phyloP scores from a whole-genome alignment of 2,329 filamentous ascomycete species.

The Aspergillus neotritici region DNA sequence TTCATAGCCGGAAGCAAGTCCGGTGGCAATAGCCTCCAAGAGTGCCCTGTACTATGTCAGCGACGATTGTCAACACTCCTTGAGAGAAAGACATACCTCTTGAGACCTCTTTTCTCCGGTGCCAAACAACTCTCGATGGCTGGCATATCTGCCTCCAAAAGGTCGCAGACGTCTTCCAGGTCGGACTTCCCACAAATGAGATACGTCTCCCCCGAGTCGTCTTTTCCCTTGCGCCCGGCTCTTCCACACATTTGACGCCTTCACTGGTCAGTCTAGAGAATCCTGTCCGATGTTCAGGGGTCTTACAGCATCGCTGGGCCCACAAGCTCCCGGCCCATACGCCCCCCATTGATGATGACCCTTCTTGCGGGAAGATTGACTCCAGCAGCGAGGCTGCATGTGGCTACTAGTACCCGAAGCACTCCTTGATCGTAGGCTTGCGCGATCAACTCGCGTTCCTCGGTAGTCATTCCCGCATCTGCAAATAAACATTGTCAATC shows the following conservation, averaged over 20 bases:
- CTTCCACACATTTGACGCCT: slow-evolving; percentile 72
- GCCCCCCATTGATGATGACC: slow-evolving; percentile 68
- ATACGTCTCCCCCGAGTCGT: slow-evolving; percentile 71
- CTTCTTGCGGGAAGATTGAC: slow-evolving; percentile 68
- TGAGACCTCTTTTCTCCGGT: slow-evolving; percentile 62
- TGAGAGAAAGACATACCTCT: slow-evolving; percentile 45
- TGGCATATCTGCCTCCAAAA: slow-evolving; percentile 68
- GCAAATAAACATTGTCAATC: slow-evolving; percentile 20
- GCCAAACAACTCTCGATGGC: slow-evolving; percentile 63
- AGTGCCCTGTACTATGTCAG: slow-evolving; percentile 48
- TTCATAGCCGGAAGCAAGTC: slow-evolving; percentile 59
- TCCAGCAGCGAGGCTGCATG: slow-evolving; percentile 75
- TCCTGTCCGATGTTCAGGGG: neutral
- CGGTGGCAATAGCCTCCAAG: slow-evolving; percentile 64
- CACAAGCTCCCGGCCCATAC: slow-evolving; percentile 71
- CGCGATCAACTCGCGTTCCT: slow-evolving; percentile 68
- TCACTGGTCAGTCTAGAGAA: slow-evolving; percentile 17
- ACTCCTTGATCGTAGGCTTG: slow-evolving; percentile 63
- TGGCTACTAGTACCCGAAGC: slow-evolving; percentile 67
- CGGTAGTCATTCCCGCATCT: slow-evolving; percentile 56
- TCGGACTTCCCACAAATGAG: slow-evolving; percentile 66
- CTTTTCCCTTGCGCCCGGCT: slow-evolving; percentile 72
- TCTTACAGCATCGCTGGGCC: slow-evolving; percentile 66
- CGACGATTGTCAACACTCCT: neutral
- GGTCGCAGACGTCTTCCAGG: slow-evolving; percentile 61